Evolutionary conservation across 352 stramenopile genomes (phyloP), one percentile per base, ranked within the genome.

Genomic region (Pythium aphanidermatum): DNA sequence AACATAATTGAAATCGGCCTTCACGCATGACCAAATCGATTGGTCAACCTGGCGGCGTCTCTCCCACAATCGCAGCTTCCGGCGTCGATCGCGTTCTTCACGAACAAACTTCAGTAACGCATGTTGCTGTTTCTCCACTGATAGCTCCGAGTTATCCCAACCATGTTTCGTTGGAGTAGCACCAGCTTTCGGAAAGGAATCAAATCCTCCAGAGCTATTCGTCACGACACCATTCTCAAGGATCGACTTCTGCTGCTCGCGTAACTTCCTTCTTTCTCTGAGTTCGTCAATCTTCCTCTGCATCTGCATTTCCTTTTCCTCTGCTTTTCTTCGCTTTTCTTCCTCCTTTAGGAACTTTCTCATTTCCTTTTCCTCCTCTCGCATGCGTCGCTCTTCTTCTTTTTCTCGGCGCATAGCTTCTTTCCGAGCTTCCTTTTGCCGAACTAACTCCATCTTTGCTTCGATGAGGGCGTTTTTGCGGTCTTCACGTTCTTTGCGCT

Each of bases 221-320:
- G n/a, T n/a, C n/a, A n/a, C n/a, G n/a, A 86, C 74, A n/a, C 77
- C 77, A 46, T 78, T 86, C 26, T 89, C 74, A 17, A 89, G 46
- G 43, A 86, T 86, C 11, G 63, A 64, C 14, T 76, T 78, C 37
- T 89, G 74, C 42, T 88, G 70, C 44, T 90, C 74, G 4, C 75
- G 60, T 54, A 86, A 62, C 37, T 82, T 74, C 32, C 68, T 62
- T n/a, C 74, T 68, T 31, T 84, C 65, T 5, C 72, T 55, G 14
- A 86, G 37, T 48, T 87, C 73, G 53, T 89, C 77, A 37, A 86
- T 83, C 6, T 74, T 74, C 16, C 70, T 61, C 54, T 89, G 82
- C 77, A 89, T 86, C 2, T 62, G 65, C 43, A 64, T 68, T 44
- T 86, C 70, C 52, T 85, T 90, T 38, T 87, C 67, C 42, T 86